A percentile compares a stretch with the other conserved stretches of the same genome.
phyloP scores from a whole-genome alignment of 2,329 filamentous ascomycete genomes.

The Diaporthe australafricana region DNA sequence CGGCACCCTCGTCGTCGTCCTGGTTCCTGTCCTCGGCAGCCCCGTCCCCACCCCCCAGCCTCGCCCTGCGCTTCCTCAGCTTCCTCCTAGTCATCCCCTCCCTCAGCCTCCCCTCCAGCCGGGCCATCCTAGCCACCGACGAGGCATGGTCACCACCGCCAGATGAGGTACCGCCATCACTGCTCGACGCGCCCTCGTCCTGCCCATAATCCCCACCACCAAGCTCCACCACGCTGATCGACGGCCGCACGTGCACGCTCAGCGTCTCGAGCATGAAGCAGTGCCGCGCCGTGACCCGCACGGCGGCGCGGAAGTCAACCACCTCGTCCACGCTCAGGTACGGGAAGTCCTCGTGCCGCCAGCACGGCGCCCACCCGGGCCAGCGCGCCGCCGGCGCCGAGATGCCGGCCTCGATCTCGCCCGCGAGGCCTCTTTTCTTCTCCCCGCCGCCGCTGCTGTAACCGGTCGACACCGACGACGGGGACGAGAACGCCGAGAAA shows the following conservation, averaged over 20 bases:
- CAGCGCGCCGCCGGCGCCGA: conserved; percentile 37
- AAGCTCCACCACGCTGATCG: conserved; percentile 48
- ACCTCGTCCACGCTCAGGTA: conserved; percentile 60
- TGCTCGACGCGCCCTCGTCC: conserved; percentile 41
- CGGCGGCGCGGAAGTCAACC: conserved; percentile 56
- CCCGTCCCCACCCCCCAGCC: background rate
- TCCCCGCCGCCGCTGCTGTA: background rate
- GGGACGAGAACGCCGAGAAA: conserved; percentile 43
- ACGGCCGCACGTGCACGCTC: conserved; percentile 55
- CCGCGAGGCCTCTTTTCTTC: background rate
- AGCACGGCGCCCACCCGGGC: conserved; percentile 58
- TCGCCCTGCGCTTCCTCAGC: background rate
- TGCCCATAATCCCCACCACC: background rate
- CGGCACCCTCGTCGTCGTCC: conserved; percentile 7
- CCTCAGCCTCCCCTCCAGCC: conserved; percentile 11
- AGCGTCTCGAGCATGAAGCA: conserved; percentile 53
- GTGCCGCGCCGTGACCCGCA: conserved; percentile 39
- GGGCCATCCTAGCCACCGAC: background rate
- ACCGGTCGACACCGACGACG: background rate
- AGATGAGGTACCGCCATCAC: conserved; percentile 11
- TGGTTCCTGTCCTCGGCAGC: conserved; percentile 11
- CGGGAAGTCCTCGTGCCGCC: conserved; percentile 66
- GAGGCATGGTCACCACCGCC: background rate
- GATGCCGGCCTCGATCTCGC: conserved; percentile 14
- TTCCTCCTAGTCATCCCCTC: background rate